phyloP scores from a whole-genome alignment of 228 moss, liverwort and hornwort species.

The Sphagnum fallax region DNA sequence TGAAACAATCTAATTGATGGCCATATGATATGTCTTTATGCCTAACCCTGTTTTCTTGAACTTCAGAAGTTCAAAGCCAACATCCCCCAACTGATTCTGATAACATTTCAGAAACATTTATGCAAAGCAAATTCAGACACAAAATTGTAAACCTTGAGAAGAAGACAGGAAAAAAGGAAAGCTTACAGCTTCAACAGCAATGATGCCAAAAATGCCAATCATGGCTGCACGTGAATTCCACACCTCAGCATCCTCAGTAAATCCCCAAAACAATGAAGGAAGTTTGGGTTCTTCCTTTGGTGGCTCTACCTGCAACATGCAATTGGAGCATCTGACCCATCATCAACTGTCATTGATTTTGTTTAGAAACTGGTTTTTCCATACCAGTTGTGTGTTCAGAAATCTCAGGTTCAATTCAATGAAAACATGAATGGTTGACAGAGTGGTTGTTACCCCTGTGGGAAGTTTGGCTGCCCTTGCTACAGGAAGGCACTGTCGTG shows the following conservation, averaged over 20 bases:
- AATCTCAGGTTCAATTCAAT: neutral
- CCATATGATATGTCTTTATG: no score
- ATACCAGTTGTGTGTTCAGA: neutral
- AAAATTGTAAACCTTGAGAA: no score
- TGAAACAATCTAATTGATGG: no score
- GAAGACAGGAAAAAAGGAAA: neutral
- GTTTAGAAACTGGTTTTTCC: neutral
- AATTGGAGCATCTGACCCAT: neutral
- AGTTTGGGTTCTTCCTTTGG: constrained; percentile 66
- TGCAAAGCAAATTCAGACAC: no score
- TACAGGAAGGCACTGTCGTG: no score
- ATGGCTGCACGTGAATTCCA: constrained; percentile 83
- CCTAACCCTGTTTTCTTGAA: no score
- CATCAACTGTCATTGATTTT: neutral
- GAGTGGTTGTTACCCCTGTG: constrained; percentile 32
- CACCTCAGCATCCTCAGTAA: constrained; percentile 69
- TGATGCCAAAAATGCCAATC: constrained; percentile 66
- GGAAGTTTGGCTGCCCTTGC: constrained; percentile 48
- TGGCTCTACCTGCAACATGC: constrained; percentile 36
- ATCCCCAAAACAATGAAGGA: constrained; percentile 60
- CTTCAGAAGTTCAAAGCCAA: no score
- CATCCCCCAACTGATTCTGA: no score
- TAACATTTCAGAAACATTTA: no score
- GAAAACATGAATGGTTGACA: neutral
- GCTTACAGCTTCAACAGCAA: constrained; percentile 73